Evolutionary conservation across 345 rosid genomes (phyloP).

Genomic region (Angophora floribunda): DNA sequence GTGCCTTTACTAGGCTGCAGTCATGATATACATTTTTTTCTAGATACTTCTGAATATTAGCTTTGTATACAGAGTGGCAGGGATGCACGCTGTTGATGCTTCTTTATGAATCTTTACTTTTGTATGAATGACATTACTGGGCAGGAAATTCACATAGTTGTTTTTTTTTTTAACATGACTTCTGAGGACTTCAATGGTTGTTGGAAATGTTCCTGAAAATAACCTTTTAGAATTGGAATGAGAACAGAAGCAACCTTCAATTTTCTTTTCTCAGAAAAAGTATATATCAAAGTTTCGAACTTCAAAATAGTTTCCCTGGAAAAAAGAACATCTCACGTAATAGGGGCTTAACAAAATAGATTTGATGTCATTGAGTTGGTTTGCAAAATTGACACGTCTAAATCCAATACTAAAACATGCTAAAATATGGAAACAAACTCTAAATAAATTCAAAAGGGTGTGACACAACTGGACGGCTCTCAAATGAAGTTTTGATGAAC

Average conservation of each 20-base stretch:
- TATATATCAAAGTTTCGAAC: background rate
- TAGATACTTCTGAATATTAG: background rate
- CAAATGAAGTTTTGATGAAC: background rate
- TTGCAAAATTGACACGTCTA: background rate
- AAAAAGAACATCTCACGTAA: background rate
- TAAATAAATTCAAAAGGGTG: background rate
- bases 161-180: background rate
- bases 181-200: background rate
- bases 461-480: background rate
- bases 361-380: background rate
- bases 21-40: background rate
- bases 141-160: background rate
- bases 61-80: background rate
- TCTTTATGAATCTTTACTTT: background rate
- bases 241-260: background rate
- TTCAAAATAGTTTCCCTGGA: background rate
- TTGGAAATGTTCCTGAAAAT: background rate
- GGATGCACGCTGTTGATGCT: background rate
- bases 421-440: background rate
- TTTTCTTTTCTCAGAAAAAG: background rate
- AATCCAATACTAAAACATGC: background rate
- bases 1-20: background rate
- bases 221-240: background rate
- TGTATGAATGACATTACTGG: background rate
- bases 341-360: background rate